Percentiles rank a stretch among this genome's conserved stretches.
Evolutionary conservation across 345 rosid species (phyloP).

Genomic region (Eucalyptus erythrocorys): DNA sequence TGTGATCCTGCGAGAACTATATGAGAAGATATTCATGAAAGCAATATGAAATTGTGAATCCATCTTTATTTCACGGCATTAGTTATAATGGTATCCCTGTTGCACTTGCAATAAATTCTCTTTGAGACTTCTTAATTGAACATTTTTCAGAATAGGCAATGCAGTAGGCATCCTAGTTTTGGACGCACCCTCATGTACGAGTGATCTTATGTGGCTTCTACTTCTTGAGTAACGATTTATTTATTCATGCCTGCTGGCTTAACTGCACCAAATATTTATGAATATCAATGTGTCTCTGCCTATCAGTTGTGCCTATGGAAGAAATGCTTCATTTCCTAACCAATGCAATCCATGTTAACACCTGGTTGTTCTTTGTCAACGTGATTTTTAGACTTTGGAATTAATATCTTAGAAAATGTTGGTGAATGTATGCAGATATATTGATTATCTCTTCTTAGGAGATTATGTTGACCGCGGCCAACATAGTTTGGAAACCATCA

Average conservation of each 20-base stretch:
- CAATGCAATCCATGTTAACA: background rate
- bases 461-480: constrained; percentile 99
- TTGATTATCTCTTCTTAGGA: constrained; percentile 97
- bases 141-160: background rate
- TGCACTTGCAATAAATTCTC: background rate
- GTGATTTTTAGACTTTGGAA: background rate
- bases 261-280: background rate
- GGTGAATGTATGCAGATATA: constrained; percentile 48
- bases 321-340: background rate
- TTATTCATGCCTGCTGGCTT: background rate
- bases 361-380: background rate
- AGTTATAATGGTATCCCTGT: background rate
- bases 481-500: constrained; percentile 93
- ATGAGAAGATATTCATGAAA: background rate
- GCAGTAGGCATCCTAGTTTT: background rate
- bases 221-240: background rate
- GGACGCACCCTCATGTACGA: background rate
- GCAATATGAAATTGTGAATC: background rate
- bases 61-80: background rate
- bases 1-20: background rate
- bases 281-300: background rate
- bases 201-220: background rate
- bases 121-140: background rate
- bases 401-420: background rate
- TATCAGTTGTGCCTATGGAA: background rate